A percentile compares a stretch with the other conserved stretches of the same genome.
These are phyloP conservation scores for Phoma sp. DNA, from an alignment of 2,329 filamentous ascomycete species.

Conservation along the genomic window DNA sequence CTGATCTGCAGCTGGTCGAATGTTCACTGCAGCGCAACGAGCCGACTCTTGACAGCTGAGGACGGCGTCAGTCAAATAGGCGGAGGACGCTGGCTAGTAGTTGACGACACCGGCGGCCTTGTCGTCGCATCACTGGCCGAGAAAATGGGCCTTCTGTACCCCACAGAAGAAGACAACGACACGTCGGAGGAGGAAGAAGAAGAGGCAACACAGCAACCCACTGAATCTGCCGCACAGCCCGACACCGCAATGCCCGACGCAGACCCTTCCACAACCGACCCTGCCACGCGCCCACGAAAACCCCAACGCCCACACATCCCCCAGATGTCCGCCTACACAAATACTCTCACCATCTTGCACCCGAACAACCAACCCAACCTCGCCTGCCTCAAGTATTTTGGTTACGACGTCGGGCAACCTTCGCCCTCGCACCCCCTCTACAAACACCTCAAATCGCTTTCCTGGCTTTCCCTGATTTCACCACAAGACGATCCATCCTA, in stretches of 20 bases:
- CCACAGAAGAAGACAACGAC: slow-evolving; percentile 44
- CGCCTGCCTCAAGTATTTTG: slow-evolving; percentile 85
- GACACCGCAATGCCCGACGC: slow-evolving; percentile 29
- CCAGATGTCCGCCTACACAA: slow-evolving; percentile 70
- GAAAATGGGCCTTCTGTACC: slow-evolving; percentile 80
- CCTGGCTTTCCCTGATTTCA: slow-evolving; percentile 88
- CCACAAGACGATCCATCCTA: slow-evolving; percentile 79
- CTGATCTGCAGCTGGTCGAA: slow-evolving; percentile 89
- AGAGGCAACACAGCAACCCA: slow-evolving; percentile 2
- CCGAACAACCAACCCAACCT: slow-evolving; percentile 86
- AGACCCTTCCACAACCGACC: slow-evolving; percentile 23
- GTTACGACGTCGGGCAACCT: slow-evolving; percentile 73
- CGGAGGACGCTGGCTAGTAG: slow-evolving; percentile 75
- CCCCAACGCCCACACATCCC: slow-evolving; percentile 45
- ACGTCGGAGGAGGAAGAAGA: slow-evolving; percentile 31
- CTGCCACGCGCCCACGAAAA: slow-evolving; percentile 25
- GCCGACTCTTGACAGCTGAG: slow-evolving; percentile 32
- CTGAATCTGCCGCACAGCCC: not conserved
- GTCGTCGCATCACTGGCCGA: slow-evolving; percentile 85
- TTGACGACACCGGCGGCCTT: slow-evolving; percentile 86
- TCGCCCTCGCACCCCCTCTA: slow-evolving; percentile 75
- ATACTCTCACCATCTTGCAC: slow-evolving; percentile 82
- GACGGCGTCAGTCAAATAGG: slow-evolving; percentile 46
- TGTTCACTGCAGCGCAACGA: slow-evolving; percentile 72
- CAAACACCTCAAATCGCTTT: slow-evolving; percentile 80